Conservation (phyloP, 345 rosid genomes). For the Mallotus nudiflorus region DNA sequence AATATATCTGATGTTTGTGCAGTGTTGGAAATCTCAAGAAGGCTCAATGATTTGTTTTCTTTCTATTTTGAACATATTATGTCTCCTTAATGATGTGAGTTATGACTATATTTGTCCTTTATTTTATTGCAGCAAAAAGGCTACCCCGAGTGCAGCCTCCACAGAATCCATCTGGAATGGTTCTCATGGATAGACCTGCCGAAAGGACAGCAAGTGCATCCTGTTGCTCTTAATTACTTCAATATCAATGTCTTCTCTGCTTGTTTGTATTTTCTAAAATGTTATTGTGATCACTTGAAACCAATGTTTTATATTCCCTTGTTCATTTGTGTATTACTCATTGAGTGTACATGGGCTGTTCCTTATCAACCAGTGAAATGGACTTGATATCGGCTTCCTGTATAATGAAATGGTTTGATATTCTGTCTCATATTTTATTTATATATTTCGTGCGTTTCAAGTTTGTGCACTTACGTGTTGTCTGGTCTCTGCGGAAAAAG, state of each 20-base stretch:
- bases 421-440: too few species aligned
- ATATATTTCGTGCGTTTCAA: too few species aligned
- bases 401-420: constrained; percentile 20
- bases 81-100: constrained; percentile 3
- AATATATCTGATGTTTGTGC: not conserved
- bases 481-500: too few species aligned
- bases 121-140: constrained; percentile 59
- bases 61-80: too few species aligned
- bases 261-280: constrained; percentile 29
- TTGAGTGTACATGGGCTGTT: constrained; percentile 31
- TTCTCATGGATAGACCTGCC: constrained; percentile 74
- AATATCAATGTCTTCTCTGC: not conserved
- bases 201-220: constrained; percentile 70
- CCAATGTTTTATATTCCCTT: constrained; percentile 6
- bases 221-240: constrained; percentile 61
- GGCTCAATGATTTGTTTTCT: too few species aligned
- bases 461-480: too few species aligned
- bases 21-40: too few species aligned
- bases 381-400: constrained; percentile 25
- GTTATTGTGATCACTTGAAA: constrained; percentile 24
- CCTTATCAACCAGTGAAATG: constrained; percentile 21
- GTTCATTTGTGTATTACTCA: constrained; percentile 10
- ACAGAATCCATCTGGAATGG: constrained; percentile 84
- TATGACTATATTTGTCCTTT: not conserved
- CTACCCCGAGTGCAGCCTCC: constrained; percentile 86